A percentile compares a stretch with the other conserved stretches of the same genome.
Conservation (phyloP, 2,329 filamentous ascomycete species). For the Pseudopithomyces chartarum region DNA sequence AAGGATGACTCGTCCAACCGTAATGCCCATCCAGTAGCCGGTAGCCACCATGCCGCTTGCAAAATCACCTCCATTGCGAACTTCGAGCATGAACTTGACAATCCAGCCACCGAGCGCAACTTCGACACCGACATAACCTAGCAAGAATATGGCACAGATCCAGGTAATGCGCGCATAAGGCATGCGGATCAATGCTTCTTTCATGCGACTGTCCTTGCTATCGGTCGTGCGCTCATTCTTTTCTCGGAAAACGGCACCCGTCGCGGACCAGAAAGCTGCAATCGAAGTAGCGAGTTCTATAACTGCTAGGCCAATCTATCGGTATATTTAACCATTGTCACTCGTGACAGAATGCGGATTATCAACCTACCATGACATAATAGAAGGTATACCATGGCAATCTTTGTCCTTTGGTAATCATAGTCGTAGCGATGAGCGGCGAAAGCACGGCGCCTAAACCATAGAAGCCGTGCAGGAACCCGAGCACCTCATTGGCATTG, state of each 20-base stretch:
- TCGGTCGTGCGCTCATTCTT: slow-evolving; percentile 52
- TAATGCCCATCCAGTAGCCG: slow-evolving; percentile 84
- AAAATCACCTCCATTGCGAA: slow-evolving; percentile 71
- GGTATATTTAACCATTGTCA: background rate
- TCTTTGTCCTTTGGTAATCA: slow-evolving; percentile 65
- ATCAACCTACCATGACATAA: slow-evolving; percentile 69
- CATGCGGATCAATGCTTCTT: slow-evolving; percentile 54
- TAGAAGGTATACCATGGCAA: slow-evolving; percentile 76
- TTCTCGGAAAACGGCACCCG: slow-evolving; percentile 62
- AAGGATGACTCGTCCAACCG: slow-evolving; percentile 71
- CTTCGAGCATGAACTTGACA: slow-evolving; percentile 82
- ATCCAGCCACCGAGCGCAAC: slow-evolving; percentile 81
- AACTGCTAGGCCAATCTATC: slow-evolving; percentile 58
- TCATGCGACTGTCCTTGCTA: slow-evolving; percentile 55
- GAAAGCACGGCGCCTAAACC: slow-evolving; percentile 72
- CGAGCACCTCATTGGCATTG: slow-evolving; percentile 74
- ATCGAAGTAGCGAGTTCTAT: slow-evolving; percentile 61
- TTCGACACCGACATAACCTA: slow-evolving; percentile 80
- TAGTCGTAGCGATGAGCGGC: slow-evolving; percentile 72
- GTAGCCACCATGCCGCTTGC: slow-evolving; percentile 76
- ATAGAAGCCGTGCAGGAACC: slow-evolving; percentile 74
- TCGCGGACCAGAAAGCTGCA: slow-evolving; percentile 67
- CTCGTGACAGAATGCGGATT: background rate
- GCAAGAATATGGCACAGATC: slow-evolving; percentile 74
- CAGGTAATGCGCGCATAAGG: slow-evolving; percentile 66